These are phyloP conservation scores for Aleurites moluccanus DNA, from an alignment of 441 rosid species.

Conservation along the genomic window DNA sequence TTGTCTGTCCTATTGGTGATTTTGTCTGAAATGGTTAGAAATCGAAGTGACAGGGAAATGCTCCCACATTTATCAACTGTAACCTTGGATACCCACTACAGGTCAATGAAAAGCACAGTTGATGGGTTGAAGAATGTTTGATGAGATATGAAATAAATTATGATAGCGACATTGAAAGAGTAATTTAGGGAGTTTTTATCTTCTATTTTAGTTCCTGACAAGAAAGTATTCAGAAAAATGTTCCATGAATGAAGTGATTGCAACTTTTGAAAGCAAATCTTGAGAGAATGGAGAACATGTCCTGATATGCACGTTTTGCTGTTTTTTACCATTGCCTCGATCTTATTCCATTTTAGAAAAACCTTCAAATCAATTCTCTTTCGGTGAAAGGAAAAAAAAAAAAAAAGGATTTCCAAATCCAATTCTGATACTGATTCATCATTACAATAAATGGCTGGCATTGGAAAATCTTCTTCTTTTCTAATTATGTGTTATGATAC, in stretches of 20 bases:
- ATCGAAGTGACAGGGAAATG: too few species aligned
- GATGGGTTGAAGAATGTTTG: not conserved
- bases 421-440: too few species aligned
- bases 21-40: slow-evolving; percentile 4
- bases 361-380: too few species aligned
- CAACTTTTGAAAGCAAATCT: not conserved
- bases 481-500: too few species aligned
- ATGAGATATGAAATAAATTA: slow-evolving; percentile 3
- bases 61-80: too few species aligned
- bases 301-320: too few species aligned
- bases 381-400: too few species aligned
- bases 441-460: too few species aligned
- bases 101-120: slow-evolving; percentile 8
- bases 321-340: too few species aligned
- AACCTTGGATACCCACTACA: slow-evolving; percentile 35
- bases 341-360: too few species aligned
- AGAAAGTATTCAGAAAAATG: not conserved
- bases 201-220: not conserved
- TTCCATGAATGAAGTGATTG: slow-evolving; percentile 5
- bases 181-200: not conserved
- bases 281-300: not conserved
- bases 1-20: not conserved
- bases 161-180: not conserved
- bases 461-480: too few species aligned
- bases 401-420: too few species aligned